Evolutionary conservation across 1,139 yeast genomes (phyloP).

Genomic region (Barnettozyma hawaiiensis): DNA sequence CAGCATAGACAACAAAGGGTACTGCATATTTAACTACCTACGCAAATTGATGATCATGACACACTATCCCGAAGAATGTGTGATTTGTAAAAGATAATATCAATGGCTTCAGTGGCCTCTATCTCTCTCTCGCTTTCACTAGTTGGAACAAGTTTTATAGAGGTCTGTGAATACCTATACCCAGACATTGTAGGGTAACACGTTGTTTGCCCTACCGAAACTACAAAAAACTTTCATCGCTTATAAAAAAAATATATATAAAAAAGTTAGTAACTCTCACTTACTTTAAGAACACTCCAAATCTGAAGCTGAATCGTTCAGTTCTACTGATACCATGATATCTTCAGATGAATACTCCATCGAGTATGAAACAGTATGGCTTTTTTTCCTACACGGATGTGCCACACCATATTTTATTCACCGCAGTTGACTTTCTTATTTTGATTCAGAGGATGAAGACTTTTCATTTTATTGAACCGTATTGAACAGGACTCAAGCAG

Average conservation of each 20-base stretch:
- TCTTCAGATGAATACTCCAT: too few relatives aligned
- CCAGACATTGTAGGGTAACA: constrained; percentile 1
- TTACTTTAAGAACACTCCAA: too few relatives aligned
- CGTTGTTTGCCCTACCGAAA: background rate
- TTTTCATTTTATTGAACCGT: constrained; percentile 26
- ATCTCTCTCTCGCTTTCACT: too few relatives aligned
- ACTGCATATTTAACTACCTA: constrained; percentile 28
- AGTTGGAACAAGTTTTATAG: too few relatives aligned
- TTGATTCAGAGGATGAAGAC: constrained; percentile 28
- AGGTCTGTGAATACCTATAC: too few relatives aligned
- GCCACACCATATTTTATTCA: background rate
- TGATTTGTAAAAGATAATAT: background rate
- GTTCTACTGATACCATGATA: too few relatives aligned
- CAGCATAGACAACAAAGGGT: constrained; percentile 42
- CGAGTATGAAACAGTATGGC: background rate
- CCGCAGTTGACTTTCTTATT: background rate
- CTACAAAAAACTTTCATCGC: background rate
- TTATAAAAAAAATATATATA: too few relatives aligned
- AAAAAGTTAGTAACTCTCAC: background rate
- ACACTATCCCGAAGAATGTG: too few relatives aligned
- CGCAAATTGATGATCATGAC: constrained; percentile 1
- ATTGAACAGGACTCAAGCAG: constrained; percentile 23
- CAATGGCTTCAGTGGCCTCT: too few relatives aligned
- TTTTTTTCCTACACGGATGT: too few relatives aligned
- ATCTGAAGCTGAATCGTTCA: too few relatives aligned